These are phyloP conservation scores for Dothidotthia symphoricarpi DNA, from an alignment of 2,329 filamentous ascomycete species.

Conservation along the genomic window DNA sequence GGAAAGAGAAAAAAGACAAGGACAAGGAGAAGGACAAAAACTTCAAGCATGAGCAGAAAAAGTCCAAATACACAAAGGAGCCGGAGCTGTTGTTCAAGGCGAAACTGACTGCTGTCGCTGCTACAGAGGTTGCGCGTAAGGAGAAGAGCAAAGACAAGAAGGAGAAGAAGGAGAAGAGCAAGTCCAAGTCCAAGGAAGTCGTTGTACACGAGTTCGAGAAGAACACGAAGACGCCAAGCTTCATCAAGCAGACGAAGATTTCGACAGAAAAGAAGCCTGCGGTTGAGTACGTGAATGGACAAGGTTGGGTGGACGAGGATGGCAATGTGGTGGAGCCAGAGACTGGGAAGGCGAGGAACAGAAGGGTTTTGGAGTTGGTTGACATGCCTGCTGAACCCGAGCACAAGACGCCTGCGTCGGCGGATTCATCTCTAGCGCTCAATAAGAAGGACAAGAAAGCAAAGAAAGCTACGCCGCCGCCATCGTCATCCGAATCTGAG, in stretches of 20 bases:
- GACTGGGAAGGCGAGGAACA: constrained; percentile 37
- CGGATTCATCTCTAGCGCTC: constrained; percentile 14
- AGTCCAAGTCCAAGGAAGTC: constrained; percentile 52
- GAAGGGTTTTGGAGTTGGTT: constrained; percentile 34
- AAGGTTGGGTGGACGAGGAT: constrained; percentile 81
- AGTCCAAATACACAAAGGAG: constrained; percentile 77
- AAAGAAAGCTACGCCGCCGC: constrained; percentile 25
- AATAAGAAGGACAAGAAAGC: constrained; percentile 22
- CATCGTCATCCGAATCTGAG: constrained; percentile 26
- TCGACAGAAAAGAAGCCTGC: constrained; percentile 49
- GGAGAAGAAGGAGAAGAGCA: constrained; percentile 62
- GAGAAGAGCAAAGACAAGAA: constrained; percentile 51
- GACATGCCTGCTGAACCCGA: constrained; percentile 23
- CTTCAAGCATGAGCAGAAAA: constrained; percentile 56
- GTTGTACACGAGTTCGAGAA: constrained; percentile 88
- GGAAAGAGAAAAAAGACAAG: constrained; percentile 50
- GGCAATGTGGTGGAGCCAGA: constrained; percentile 71
- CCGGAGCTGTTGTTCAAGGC: constrained; percentile 85
- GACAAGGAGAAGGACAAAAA: constrained; percentile 58
- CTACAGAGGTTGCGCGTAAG: constrained; percentile 36
- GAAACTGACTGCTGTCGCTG: constrained; percentile 57
- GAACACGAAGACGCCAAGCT: constrained; percentile 77
- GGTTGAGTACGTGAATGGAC: constrained; percentile 72
- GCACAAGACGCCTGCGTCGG: constrained; percentile 18
- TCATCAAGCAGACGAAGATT: constrained; percentile 62